phyloP scores from a whole-genome alignment of 1,284 basidiomycete genomes.

The Erythrobasidium hasegawianum region DNA sequence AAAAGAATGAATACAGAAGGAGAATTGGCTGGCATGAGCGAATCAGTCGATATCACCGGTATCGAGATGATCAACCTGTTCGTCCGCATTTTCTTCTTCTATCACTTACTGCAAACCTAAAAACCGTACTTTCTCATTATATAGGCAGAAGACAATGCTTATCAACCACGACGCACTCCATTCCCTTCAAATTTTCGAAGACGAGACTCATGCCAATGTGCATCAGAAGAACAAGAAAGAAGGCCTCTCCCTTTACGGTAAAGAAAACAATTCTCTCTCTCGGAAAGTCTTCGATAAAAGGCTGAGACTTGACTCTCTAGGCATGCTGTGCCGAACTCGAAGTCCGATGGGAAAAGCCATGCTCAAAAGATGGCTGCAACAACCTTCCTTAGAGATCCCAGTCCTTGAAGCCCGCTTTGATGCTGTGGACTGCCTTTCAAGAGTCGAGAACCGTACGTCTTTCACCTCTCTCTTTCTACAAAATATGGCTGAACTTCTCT shows the following conservation, averaged over 20 bases:
- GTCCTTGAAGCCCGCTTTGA: conserved; percentile 71
- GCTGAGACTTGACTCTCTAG: conserved; percentile 52
- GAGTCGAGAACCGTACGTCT: conserved; percentile 11
- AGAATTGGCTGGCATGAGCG: conserved; percentile 31
- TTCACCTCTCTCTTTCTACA: neutral
- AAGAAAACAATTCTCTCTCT: too few species aligned
- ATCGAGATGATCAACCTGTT: conserved; percentile 41
- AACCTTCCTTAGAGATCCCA: conserved; percentile 69
- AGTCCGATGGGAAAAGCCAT: conserved; percentile 71
- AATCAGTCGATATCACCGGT: conserved; percentile 25
- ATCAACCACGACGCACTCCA: conserved; percentile 40
- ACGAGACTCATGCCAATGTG: conserved; percentile 75
- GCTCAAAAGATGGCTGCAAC: conserved; percentile 76
- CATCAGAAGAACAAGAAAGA: conserved; percentile 77
- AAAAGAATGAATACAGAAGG: conserved; percentile 16
- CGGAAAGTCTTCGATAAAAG: too few species aligned
- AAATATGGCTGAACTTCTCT: too few species aligned
- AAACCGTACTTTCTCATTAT: too few species aligned
- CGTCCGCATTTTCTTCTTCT: too few species aligned
- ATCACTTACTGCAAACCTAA: too few species aligned
- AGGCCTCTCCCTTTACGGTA: conserved; percentile 78
- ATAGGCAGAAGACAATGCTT: conserved; percentile 42
- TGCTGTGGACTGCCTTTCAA: conserved; percentile 68
- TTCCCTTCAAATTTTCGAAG: conserved; percentile 73
- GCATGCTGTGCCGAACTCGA: conserved; percentile 70